phyloP scores from a whole-genome alignment of 2,329 filamentous ascomycete species.

The Lachnum nothofagi region DNA sequence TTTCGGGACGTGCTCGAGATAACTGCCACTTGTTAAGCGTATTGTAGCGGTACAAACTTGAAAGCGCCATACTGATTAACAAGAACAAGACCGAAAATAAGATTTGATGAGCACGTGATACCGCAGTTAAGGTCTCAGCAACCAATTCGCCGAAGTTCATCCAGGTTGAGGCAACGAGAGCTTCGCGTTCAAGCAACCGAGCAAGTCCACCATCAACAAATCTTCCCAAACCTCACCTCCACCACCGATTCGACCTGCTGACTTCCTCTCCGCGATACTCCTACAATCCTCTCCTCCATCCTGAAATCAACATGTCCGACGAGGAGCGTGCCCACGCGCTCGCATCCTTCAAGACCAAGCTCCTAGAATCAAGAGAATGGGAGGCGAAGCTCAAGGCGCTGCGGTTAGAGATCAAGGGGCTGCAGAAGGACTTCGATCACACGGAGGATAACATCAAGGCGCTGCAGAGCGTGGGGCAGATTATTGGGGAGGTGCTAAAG shows the following conservation, averaged over 20 bases:
- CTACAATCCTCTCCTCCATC: neutral
- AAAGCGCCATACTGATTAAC: no score
- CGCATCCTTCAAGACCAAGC: conserved; percentile 71
- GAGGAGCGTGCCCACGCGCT: conserved; percentile 63
- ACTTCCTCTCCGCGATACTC: neutral
- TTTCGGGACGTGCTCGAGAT: no score
- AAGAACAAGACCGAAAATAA: conserved; percentile 34
- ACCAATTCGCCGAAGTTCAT: neutral
- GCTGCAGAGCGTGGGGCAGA: conserved; percentile 96
- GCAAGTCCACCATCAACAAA: neutral
- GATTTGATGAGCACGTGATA: neutral
- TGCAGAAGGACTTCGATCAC: conserved; percentile 91
- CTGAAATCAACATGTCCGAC: conserved; percentile 34
- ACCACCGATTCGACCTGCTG: neutral
- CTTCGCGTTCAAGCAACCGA: conserved; percentile 7
- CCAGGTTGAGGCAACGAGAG: conserved; percentile 6
- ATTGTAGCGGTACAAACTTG: no score
- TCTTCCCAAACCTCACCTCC: neutral
- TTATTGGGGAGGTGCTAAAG: conserved; percentile 98
- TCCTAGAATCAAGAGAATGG: conserved; percentile 95
- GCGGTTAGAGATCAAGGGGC: conserved; percentile 89
- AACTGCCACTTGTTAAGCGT: no score
- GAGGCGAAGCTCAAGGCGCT: conserved; percentile 94
- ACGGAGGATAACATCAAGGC: conserved; percentile 99
- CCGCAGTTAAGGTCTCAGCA: neutral